Conservation (phyloP, 2,329 filamentous ascomycete species). For the Pseudogymnoascus sp. region DNA sequence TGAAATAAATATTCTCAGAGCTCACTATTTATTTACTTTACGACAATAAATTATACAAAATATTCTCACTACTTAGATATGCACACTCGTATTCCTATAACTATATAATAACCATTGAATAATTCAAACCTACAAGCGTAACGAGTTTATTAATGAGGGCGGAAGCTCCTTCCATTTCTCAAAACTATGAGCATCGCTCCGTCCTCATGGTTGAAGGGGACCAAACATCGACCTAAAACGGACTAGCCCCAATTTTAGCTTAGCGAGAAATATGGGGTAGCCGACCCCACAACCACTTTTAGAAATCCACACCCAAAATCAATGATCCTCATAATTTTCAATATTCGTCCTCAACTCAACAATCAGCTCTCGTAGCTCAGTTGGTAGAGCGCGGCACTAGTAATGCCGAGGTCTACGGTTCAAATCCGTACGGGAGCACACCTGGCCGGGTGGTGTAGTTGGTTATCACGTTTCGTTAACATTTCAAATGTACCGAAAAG, state of each 20-base stretch:
- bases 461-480: constrained; percentile 8
- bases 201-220: background rate
- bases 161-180: background rate
- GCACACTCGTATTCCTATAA: background rate
- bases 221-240: background rate
- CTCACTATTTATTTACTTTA: background rate
- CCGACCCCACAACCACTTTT: background rate
- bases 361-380: constrained; percentile 8
- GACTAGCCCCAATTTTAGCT: background rate
- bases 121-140: background rate
- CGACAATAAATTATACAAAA: background rate
- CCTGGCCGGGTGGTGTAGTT: constrained; percentile 5
- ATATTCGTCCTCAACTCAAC: background rate
- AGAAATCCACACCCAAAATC: background rate
- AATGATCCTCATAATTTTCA: background rate
- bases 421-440: constrained; percentile 4
- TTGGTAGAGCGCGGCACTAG: constrained; percentile 8
- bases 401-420: constrained; percentile 7
- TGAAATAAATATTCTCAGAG: background rate
- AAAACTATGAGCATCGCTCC: background rate
- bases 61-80: background rate
- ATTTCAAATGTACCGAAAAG: constrained; percentile 3
- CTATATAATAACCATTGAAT: background rate
- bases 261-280: background rate
- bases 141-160: background rate